A percentile compares a stretch with the other conserved stretches of the same genome.
phyloP scores from a whole-genome alignment of 2,329 filamentous ascomycete species.

The Colletotrichum zoysiae region DNA sequence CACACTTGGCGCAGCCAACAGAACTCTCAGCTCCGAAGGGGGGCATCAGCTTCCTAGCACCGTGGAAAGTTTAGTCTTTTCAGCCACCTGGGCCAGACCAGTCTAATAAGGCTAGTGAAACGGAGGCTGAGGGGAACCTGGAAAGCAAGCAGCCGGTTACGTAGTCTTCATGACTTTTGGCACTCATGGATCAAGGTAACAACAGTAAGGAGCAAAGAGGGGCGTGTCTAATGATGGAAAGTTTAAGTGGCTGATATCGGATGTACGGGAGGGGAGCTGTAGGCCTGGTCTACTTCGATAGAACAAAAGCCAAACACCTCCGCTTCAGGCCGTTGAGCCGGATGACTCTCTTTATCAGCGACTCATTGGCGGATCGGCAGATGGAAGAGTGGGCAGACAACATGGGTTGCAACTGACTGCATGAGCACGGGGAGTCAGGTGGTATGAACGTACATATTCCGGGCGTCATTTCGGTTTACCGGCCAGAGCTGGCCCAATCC shows the following conservation, averaged over 20 bases:
- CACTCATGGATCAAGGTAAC: constrained; percentile 34
- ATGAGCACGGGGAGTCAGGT: constrained; percentile 15
- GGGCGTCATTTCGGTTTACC: constrained; percentile 6
- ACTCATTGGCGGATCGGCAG: not conserved
- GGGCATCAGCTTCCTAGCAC: constrained; percentile 23
- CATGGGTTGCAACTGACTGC: not conserved
- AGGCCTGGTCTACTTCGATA: constrained; percentile 18
- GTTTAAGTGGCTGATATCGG: not conserved
- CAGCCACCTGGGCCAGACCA: constrained; percentile 12
- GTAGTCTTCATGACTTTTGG: constrained; percentile 18
- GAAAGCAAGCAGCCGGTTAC: constrained; percentile 9
- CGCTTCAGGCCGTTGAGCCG: constrained; percentile 1
- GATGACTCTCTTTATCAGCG: not conserved
- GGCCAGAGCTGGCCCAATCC: constrained; percentile 10
- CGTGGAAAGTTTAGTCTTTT: constrained; percentile 30
- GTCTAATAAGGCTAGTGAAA: constrained; percentile 33
- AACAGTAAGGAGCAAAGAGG: not conserved
- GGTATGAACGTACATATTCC: not conserved
- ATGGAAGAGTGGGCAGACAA: not conserved
- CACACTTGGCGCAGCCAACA: constrained; percentile 2
- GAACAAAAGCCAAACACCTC: constrained; percentile 6
- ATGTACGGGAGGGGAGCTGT: not conserved
- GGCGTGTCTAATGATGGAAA: constrained; percentile 10
- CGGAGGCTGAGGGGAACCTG: constrained; percentile 25
- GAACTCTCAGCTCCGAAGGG: constrained; percentile 25